A percentile compares a stretch with the other conserved stretches of the same genome.
phyloP scores from a whole-genome alignment of 192 early-diverging fungal species.

The Coemansia sp. region DNA sequence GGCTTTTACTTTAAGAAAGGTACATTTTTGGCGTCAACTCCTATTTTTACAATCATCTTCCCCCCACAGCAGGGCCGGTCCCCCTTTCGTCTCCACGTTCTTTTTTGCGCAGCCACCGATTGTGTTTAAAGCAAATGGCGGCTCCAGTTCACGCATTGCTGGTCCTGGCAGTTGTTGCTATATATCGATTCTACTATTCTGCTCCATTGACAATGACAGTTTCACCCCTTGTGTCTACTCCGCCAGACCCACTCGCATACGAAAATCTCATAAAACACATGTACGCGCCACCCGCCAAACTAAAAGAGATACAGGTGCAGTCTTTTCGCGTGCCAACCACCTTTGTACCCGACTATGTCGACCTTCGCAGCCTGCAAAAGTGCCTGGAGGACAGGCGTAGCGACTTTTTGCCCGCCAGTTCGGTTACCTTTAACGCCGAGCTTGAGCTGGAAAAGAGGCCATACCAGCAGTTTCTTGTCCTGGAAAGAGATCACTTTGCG shows the following conservation, averaged over 20 bases:
- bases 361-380: background rate
- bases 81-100: background rate
- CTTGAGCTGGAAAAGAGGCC: background rate
- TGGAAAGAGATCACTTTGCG: background rate
- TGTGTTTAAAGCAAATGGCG: background rate
- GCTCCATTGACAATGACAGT: background rate
- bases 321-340: background rate
- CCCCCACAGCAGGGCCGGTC: no score
- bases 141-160: background rate
- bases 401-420: background rate
- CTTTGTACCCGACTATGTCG: slow-evolving; percentile 1
- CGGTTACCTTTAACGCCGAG: background rate
- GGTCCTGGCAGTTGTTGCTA: background rate
- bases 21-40: no score
- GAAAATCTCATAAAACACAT: background rate
- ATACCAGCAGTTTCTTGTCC: background rate
- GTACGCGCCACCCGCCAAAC: background rate
- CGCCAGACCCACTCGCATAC: background rate
- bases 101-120: background rate
- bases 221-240: background rate
- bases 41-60: no score
- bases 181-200: background rate
- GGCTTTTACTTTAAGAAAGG: no score
- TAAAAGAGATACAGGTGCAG: background rate
- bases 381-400: background rate